Evolutionary conservation across 805 yeast genomes (phyloP).

Genomic region (Teunomyces kruisii): DNA sequence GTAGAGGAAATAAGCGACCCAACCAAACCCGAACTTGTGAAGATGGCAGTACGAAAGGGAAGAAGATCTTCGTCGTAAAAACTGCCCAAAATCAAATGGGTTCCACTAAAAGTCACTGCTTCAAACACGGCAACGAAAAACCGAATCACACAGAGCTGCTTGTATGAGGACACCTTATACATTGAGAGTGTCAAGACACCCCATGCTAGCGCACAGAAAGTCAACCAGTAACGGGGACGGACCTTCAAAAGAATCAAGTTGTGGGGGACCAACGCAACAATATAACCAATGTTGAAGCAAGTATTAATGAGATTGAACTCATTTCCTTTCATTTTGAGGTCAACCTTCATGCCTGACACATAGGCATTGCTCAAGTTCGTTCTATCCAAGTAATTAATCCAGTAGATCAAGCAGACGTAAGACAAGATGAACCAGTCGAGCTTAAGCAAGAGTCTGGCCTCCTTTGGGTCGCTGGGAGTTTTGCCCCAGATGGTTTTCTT

Average conservation of each 20-base stretch:
- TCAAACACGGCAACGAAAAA: slow-evolving; percentile 64
- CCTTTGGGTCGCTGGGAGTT: slow-evolving; percentile 29
- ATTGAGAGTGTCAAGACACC: slow-evolving; percentile 53
- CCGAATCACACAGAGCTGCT: slow-evolving; percentile 55
- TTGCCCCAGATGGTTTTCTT: slow-evolving; percentile 27
- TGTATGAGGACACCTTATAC: slow-evolving; percentile 46
- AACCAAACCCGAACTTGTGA: slow-evolving; percentile 53
- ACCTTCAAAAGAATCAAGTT: slow-evolving; percentile 51
- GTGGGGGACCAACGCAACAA: slow-evolving; percentile 61
- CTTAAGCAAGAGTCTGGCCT: slow-evolving; percentile 31
- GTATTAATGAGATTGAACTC: slow-evolving; percentile 54
- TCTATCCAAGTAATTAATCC: slow-evolving; percentile 59
- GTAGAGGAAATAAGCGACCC: slow-evolving; percentile 57
- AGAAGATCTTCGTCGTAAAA: slow-evolving; percentile 48
- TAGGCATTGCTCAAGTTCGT: slow-evolving; percentile 58
- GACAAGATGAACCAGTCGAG: slow-evolving; percentile 44
- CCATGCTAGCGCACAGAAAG: slow-evolving; percentile 57
- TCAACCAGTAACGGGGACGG: slow-evolving; percentile 57
- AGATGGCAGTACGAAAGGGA: slow-evolving; percentile 42
- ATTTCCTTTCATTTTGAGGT: slow-evolving; percentile 45
- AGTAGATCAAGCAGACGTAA: slow-evolving; percentile 41
- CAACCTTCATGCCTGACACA: slow-evolving; percentile 68
- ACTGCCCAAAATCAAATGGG: slow-evolving; percentile 53
- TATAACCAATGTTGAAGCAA: slow-evolving; percentile 60
- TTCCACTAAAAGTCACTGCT: slow-evolving; percentile 54